Evolutionary conservation across 2,329 filamentous ascomycete species (phyloP).

Genomic region (Fusarium protoensiforme): DNA sequence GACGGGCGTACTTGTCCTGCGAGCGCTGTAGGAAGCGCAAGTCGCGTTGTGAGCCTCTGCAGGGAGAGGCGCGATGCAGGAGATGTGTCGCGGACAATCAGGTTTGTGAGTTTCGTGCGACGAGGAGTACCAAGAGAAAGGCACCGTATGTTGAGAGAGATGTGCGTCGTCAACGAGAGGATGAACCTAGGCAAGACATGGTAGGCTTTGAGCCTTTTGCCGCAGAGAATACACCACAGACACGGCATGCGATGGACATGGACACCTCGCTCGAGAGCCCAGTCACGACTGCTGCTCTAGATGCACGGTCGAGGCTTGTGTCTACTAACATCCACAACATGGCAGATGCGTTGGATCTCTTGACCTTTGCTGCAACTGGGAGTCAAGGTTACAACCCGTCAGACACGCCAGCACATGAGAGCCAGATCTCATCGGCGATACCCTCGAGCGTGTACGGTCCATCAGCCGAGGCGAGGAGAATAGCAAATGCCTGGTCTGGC

Average conservation of each 20-base stretch:
- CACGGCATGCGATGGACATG: not conserved
- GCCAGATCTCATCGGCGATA: not conserved
- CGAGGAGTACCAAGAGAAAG: not conserved
- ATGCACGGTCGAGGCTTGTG: slow-evolving; percentile 16
- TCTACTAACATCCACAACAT: slow-evolving; percentile 28
- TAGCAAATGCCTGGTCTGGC: not conserved
- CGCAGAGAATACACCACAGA: not conserved
- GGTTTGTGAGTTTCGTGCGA: slow-evolving; percentile 9
- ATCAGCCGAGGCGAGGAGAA: not conserved
- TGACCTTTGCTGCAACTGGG: slow-evolving; percentile 16
- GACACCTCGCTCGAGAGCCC: not conserved
- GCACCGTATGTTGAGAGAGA: not conserved
- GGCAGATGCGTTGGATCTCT: slow-evolving; percentile 16
- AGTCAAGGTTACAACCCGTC: slow-evolving; percentile 2
- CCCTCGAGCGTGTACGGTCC: not conserved
- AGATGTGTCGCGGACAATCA: slow-evolving; percentile 12
- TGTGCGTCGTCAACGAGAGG: not conserved
- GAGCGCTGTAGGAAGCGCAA: slow-evolving; percentile 25
- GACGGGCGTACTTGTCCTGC: slow-evolving; percentile 13
- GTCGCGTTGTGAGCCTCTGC: slow-evolving; percentile 10
- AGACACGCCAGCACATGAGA: not conserved
- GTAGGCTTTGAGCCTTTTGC: not conserved
- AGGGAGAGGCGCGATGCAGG: not conserved
- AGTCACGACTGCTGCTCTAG: not conserved
- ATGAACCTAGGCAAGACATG: not conserved